Evolutionary conservation across 1,139 yeast species (phyloP).

Genomic region (Blastobotrys indianensis): DNA sequence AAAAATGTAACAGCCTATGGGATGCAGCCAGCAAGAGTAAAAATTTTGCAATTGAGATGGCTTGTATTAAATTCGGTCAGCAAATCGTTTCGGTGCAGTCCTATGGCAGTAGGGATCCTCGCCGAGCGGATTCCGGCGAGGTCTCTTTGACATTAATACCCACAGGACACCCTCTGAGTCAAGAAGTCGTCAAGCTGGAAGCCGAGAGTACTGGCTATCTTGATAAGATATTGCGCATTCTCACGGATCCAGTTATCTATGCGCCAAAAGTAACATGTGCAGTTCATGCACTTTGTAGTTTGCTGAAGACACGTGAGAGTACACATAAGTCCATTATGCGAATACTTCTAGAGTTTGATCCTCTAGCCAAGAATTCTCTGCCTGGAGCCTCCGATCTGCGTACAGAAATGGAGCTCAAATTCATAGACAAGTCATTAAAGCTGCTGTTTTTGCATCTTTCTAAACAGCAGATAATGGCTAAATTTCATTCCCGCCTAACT

Average conservation of each 20-base stretch:
- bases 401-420: constrained; percentile 30
- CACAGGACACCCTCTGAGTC: constrained; percentile 49
- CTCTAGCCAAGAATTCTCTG: constrained; percentile 21
- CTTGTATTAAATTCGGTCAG: constrained; percentile 66
- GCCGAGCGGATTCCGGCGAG: constrained; percentile 33
- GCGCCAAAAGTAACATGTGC: constrained; percentile 27
- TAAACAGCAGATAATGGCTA: constrained; percentile 25
- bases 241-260: constrained; percentile 45
- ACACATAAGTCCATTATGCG: constrained; percentile 31
- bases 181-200: constrained; percentile 51
- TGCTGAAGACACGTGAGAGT: constrained; percentile 33
- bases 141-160: constrained; percentile 57
- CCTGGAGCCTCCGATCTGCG: constrained; percentile 20
- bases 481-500: constrained; percentile 6
- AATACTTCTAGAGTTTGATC: constrained; percentile 32
- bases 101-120: constrained; percentile 39
- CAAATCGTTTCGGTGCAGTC: constrained; percentile 68
- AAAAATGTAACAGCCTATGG: constrained; percentile 32
- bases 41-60: constrained; percentile 46
- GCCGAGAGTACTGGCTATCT: constrained; percentile 67
- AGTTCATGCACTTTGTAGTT: constrained; percentile 33
- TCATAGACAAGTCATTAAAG: constrained; percentile 35
- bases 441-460: constrained; percentile 32
- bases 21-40: constrained; percentile 13
- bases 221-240: constrained; percentile 54